Percentiles rank a stretch among this genome's conserved stretches.
Conservation (phyloP, 1,139 yeast genomes). For the Meyerozyma athensensis region DNA sequence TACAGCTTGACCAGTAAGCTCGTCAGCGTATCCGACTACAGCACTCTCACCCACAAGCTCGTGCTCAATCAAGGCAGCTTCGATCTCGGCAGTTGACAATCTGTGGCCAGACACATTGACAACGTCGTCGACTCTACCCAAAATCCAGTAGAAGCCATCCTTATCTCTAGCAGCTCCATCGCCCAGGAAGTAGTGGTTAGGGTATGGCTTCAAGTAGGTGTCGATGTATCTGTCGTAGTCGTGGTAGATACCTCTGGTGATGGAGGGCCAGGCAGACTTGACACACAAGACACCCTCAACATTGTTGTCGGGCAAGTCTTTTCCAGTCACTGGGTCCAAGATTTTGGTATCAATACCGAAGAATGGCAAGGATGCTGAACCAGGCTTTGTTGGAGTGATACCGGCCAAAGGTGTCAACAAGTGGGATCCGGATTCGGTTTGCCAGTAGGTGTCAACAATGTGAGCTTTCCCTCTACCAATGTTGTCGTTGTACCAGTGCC, state of each 20-base stretch:
- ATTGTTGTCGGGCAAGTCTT: slow-evolving; percentile 55
- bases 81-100: slow-evolving; percentile 77
- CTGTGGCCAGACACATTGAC: slow-evolving; percentile 80
- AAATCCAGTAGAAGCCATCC: slow-evolving; percentile 76
- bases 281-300: slow-evolving; percentile 76
- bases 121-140: slow-evolving; percentile 80
- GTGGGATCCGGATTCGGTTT: slow-evolving; percentile 78
- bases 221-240: slow-evolving; percentile 66
- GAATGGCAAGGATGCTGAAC: slow-evolving; percentile 74
- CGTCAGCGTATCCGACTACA: slow-evolving; percentile 78
- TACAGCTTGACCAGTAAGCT: slow-evolving; percentile 78
- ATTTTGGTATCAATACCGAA: slow-evolving; percentile 68
- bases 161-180: slow-evolving; percentile 80
- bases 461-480: slow-evolving; percentile 74
- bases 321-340: slow-evolving; percentile 68
- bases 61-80: slow-evolving; percentile 73
- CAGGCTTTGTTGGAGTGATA: slow-evolving; percentile 72
- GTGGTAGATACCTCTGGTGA: slow-evolving; percentile 70
- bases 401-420: slow-evolving; percentile 69
- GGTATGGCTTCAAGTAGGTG: slow-evolving; percentile 67
- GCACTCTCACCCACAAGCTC: slow-evolving; percentile 70
- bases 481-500: slow-evolving; percentile 87
- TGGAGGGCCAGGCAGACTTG: slow-evolving; percentile 74
- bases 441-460: slow-evolving; percentile 80
- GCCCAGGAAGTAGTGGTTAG: slow-evolving; percentile 69